Conservation (phyloP, 2,329 filamentous ascomycete species). For the Botrytis paeoniae region DNA sequence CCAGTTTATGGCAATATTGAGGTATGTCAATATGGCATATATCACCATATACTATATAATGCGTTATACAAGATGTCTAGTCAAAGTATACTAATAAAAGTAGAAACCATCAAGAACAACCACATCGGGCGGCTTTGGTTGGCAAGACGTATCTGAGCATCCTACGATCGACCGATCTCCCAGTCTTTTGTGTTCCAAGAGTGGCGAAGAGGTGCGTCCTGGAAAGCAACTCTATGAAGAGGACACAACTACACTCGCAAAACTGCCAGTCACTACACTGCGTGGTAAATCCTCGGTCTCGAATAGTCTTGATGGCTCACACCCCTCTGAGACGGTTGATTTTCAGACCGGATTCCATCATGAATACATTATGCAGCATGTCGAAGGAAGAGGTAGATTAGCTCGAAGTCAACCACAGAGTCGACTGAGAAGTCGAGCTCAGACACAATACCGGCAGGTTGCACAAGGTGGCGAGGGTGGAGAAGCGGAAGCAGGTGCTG, state of each 20-base stretch:
- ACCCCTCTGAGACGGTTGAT: constrained; percentile 30
- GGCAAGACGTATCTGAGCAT: constrained; percentile 28
- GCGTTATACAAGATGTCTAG: not conserved
- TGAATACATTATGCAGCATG: constrained; percentile 23
- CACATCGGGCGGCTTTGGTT: constrained; percentile 23
- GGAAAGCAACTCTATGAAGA: constrained; percentile 18
- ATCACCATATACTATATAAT: no score
- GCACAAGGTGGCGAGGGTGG: not conserved
- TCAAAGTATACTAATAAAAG: not conserved
- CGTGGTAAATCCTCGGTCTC: constrained; percentile 1
- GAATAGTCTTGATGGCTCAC: constrained; percentile 31
- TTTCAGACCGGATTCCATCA: constrained; percentile 30
- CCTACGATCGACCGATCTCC: not conserved
- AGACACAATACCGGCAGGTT: constrained; percentile 20
- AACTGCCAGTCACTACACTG: constrained; percentile 1
- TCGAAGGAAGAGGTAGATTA: constrained; percentile 18
- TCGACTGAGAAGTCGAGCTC: constrained; percentile 29
- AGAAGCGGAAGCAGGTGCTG: not conserved
- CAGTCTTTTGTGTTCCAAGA: not conserved
- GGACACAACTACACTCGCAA: constrained; percentile 12
- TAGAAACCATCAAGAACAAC: constrained; percentile 19
- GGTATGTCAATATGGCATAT: not conserved
- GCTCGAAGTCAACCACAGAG: constrained; percentile 18
- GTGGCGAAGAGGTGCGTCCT: not conserved
- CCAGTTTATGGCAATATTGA: not conserved